These are phyloP conservation scores for Chlamydomonas incerta DNA, from an alignment of 139 green algal genomes.

Conservation along the genomic window DNA sequence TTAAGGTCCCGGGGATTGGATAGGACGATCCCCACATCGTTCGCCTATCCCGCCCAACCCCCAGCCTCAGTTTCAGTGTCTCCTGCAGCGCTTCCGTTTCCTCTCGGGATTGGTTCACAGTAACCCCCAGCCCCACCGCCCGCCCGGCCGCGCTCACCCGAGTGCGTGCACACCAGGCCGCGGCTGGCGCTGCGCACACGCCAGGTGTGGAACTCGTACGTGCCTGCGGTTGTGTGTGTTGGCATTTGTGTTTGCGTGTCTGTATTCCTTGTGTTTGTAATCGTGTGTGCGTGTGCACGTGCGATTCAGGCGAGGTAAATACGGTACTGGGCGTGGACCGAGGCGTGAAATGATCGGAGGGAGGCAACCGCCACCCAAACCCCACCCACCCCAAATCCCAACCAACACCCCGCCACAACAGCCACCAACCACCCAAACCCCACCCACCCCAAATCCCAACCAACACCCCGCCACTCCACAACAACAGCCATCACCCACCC, in stretches of 20 bases:
- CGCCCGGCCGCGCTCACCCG: not conserved
- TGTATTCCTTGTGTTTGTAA: not conserved
- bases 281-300: not conserved
- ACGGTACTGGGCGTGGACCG: too few species aligned
- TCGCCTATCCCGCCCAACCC: too few species aligned
- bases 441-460: too few species aligned
- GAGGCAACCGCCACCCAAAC: not conserved
- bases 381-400: too few species aligned
- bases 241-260: not conserved
- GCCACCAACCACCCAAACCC: not conserved
- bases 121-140: too few species aligned
- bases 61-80: too few species aligned
- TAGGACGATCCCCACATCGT: too few species aligned
- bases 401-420: too few species aligned
- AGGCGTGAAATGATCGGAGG: too few species aligned
- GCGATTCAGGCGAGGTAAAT: not conserved
- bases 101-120: too few species aligned
- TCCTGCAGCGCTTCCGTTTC: too few species aligned
- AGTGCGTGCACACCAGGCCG: not conserved
- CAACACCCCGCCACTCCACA: not conserved
- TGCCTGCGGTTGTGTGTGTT: not conserved
- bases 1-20: too few species aligned
- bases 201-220: constrained; percentile 48
- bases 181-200: constrained; percentile 22
- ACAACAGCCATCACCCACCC: not conserved